These are phyloP conservation scores for Coleophoma eucalyptorum DNA, from an alignment of 2,329 filamentous ascomycete species.

Conservation along the genomic window DNA sequence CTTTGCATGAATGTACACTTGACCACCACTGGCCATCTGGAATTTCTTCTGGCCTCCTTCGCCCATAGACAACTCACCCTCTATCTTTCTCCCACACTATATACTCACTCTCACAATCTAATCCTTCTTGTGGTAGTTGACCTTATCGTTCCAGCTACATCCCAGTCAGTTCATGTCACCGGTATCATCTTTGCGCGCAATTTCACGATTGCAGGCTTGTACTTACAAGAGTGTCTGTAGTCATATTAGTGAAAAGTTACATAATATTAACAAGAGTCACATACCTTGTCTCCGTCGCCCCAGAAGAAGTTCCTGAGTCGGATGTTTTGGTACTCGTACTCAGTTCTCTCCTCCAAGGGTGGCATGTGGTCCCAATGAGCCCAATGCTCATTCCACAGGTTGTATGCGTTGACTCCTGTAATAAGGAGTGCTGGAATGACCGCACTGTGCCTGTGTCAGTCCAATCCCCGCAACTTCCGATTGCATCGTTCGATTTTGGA, in stretches of 20 bases:
- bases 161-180: constrained; percentile 11
- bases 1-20: not conserved
- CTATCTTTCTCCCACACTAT: not conserved
- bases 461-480: constrained; percentile 2
- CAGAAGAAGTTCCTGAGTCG: constrained; percentile 93
- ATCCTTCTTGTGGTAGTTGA: constrained; percentile 85
- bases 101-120: constrained; percentile 4
- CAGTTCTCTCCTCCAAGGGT: constrained; percentile 82
- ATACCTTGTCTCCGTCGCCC: constrained; percentile 93
- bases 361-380: constrained; percentile 86
- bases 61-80: not conserved
- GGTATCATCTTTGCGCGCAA: not conserved
- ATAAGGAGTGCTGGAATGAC: constrained; percentile 70
- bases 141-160: constrained; percentile 81
- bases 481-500: not conserved
- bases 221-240: constrained; percentile 63
- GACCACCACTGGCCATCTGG: too few species aligned
- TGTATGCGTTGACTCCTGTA: constrained; percentile 77
- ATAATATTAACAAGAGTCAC: constrained; percentile 19
- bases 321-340: constrained; percentile 98
- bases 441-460: constrained; percentile 49
- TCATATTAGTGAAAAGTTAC: constrained; percentile 9
- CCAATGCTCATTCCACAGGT: constrained; percentile 95
- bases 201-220: not conserved
- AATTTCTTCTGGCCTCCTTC: too few species aligned